Evolutionary conservation across 1,139 yeast genomes (phyloP), one percentile per base, ranked within the genome.

Genomic region (Nakaseomyces delphensis): DNA sequence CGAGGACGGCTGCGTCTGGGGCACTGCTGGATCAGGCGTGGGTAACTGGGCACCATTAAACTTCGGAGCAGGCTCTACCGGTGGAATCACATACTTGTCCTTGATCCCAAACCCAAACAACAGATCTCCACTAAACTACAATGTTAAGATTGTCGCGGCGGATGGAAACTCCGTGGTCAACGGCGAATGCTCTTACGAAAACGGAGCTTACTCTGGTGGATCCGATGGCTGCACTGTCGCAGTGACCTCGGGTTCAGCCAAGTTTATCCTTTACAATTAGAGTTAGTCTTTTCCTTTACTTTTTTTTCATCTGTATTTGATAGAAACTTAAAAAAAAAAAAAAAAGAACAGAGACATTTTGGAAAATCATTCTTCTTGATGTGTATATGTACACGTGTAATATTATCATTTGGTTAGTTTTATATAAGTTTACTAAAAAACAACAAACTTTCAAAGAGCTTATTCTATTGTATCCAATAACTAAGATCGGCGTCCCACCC

Each of bases 41-140:
- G 91, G 91, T 70, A 82, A 82, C 76, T 82, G 89, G 87, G 86
- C 89, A 45, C 89, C 89, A 58, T 73, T 82, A 55, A 79, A 76
- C 58, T 70, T 81, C 54, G 91, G 91, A 66, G 84, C 89, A 48
- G 89, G 91, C 64, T 69, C 67, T 56, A 66, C 74, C 44, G 63
- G 63, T 53, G 83, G 83, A 53, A 70, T 74, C 55, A 71, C 84
- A 43, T 82, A 82, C 70, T 68, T 82, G 57, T 81, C 89, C 1
- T 71, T 82, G 67, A 82, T 82, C 68, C 89, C 89, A 63, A 82
- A 82, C 67, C 91, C 91, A 57, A 82, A 82, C 72, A 82, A 82
- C 71, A 52, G 56, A 43, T 65, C 68, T 35, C 65, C 82, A 44
- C 73, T 79, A 48, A 80, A 79, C 71, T 82, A 66, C 69, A 79